Conservation (phyloP, 176 grass and related monocot species). For the Zoysia japonica region DNA sequence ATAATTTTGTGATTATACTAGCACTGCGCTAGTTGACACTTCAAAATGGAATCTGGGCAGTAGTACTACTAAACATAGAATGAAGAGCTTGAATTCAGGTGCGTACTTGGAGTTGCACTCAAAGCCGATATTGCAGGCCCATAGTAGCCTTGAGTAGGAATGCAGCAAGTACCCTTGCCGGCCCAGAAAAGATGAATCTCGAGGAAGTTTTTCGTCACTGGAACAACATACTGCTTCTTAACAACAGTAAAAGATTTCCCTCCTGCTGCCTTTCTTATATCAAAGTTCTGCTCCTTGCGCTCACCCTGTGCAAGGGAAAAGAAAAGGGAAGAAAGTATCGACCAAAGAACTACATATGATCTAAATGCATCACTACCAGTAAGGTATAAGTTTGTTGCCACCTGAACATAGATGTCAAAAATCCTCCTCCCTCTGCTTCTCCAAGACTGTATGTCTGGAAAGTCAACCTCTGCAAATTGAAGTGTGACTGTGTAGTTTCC, state of each 20-base stretch:
- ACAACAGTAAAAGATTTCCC: constrained; percentile 63
- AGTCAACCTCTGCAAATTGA: constrained; percentile 69
- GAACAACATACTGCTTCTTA: constrained; percentile 51
- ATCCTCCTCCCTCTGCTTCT: constrained; percentile 63
- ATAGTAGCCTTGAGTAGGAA: constrained; percentile 68
- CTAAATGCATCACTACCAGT: not conserved
- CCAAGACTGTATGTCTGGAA: constrained; percentile 44
- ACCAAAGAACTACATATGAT: not conserved
- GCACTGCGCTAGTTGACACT: not conserved
- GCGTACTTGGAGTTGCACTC: constrained; percentile 68
- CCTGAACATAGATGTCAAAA: constrained; percentile 94
- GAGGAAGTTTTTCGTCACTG: constrained; percentile 77
- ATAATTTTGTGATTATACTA: not conserved
- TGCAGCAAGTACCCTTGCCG: constrained; percentile 92
- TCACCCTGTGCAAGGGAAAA: constrained; percentile 49
- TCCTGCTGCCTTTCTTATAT: constrained; percentile 80
- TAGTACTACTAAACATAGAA: constrained; percentile 2
- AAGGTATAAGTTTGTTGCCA: constrained; percentile 27
- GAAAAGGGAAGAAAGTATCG: not conserved
- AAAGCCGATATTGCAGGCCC: constrained; percentile 72
- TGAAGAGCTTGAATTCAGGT: constrained; percentile 8
- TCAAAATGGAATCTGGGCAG: constrained; percentile 16
- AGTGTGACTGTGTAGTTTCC: constrained; percentile 87
- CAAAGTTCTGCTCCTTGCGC: constrained; percentile 70
- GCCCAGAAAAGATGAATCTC: constrained; percentile 98